These are phyloP conservation scores for Colletotrichum sansevieriae DNA, from an alignment of 2,329 filamentous ascomycete genomes.

Conservation along the genomic window DNA sequence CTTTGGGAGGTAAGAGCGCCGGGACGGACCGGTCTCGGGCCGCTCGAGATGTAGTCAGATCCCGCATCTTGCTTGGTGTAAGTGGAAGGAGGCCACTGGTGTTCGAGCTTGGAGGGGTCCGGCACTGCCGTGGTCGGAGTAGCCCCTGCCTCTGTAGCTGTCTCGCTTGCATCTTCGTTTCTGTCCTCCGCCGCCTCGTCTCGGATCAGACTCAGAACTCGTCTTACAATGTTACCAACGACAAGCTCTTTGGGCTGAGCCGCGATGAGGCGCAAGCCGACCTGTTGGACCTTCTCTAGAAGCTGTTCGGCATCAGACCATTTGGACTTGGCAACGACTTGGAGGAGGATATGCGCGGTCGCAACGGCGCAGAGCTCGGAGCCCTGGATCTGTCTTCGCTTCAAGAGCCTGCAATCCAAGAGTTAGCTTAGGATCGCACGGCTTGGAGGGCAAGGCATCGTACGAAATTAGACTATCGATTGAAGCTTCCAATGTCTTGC, in stretches of 20 bases:
- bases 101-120: slow-evolving; percentile 47
- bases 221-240: slow-evolving; percentile 92
- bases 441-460: slow-evolving; percentile 49
- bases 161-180: slow-evolving; percentile 71
- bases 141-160: slow-evolving; percentile 61
- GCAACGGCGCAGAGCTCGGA: slow-evolving; percentile 91
- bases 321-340: slow-evolving; percentile 85
- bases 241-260: slow-evolving; percentile 93
- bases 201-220: slow-evolving; percentile 89
- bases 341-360: slow-evolving; percentile 88
- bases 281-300: slow-evolving; percentile 81
- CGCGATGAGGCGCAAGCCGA: slow-evolving; percentile 81
- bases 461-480: slow-evolving; percentile 89
- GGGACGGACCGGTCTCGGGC: slow-evolving; percentile 60
- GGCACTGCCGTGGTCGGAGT: slow-evolving; percentile 57
- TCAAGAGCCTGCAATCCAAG: slow-evolving; percentile 75
- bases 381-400: slow-evolving; percentile 89
- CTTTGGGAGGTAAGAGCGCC: slow-evolving; percentile 72
- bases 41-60: slow-evolving; percentile 42
- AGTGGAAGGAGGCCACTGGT: slow-evolving; percentile 50
- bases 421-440: slow-evolving; percentile 15
- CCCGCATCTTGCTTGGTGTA: slow-evolving; percentile 52
- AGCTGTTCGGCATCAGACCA: slow-evolving; percentile 83
- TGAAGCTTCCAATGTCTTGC: slow-evolving; percentile 81
- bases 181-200: slow-evolving; percentile 89